A percentile compares a stretch with the other conserved stretches of the same genome.
Conservation (phyloP, 2,329 filamentous ascomycete genomes). For the Setomelanomma holmii region DNA sequence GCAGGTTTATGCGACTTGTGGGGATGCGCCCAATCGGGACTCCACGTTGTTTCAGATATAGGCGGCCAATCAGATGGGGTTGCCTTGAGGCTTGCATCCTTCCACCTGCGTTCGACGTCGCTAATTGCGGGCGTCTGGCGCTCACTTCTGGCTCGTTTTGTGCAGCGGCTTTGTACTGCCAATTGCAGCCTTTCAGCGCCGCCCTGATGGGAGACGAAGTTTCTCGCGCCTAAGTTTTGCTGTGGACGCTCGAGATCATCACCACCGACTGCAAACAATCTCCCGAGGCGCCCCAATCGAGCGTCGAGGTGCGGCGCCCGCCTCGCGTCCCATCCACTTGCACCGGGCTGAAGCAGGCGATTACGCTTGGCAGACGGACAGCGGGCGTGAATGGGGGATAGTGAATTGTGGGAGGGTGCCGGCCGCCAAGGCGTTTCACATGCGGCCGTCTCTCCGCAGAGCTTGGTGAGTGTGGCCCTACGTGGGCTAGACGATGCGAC, state of each 20-base stretch:
- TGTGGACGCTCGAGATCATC: not conserved
- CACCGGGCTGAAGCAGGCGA: slow-evolving; percentile 31
- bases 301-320: slow-evolving; percentile 10
- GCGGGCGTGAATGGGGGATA: slow-evolving; percentile 31
- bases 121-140: not conserved
- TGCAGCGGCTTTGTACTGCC: not conserved
- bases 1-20: slow-evolving; percentile 24
- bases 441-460: slow-evolving; percentile 37
- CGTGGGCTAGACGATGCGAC: slow-evolving; percentile 27
- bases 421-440: slow-evolving; percentile 48
- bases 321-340: slow-evolving; percentile 10
- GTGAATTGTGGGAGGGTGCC: slow-evolving; percentile 34
- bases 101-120: slow-evolving; percentile 5
- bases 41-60: slow-evolving; percentile 24
- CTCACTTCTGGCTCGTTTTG: not conserved
- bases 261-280: slow-evolving; percentile 14
- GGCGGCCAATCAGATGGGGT: slow-evolving; percentile 20
- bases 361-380: slow-evolving; percentile 30
- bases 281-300: slow-evolving; percentile 25
- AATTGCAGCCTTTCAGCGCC: not conserved
- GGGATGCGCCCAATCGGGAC: slow-evolving; percentile 18
- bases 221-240: not conserved
- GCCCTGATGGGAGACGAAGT: not conserved
- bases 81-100: slow-evolving; percentile 12
- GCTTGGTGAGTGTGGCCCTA: slow-evolving; percentile 35